Base-by-base conservation (phyloP, 1,284 basidiomycete species). In the Papiliotrema laurentii region DNA sequence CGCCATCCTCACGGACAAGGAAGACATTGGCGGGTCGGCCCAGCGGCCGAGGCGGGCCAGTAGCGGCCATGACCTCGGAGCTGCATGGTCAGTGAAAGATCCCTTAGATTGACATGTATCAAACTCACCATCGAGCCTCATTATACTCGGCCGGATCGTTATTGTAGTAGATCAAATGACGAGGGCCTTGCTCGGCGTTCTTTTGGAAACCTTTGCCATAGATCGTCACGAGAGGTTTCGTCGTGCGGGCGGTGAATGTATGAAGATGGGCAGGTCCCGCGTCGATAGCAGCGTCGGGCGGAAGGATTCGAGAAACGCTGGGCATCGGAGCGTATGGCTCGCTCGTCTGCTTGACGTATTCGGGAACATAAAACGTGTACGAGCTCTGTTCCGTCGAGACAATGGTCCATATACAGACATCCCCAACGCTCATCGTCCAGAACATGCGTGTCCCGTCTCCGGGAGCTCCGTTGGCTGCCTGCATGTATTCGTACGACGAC, bases 311-410 rank as follows among this genome's bases (percentile, higher is more conserved):
- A 63, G 87, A 83, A 49, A 88, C 83, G 43, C 77, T 80, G 7
- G 89, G 88, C 79, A 91, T 89, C 2, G 88, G 89, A 19, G 89
- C 89, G 50, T 91, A 81, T 13, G 88, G 86, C 69, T 87, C 87
- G 19, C 81, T 81, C 21, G 53, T 27, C 6, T 50, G 43, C 2
- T 31, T 42, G 4, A 64, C 54, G 21, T 60, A 80, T 1, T 87
- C 86, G n/a, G 89, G 89, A 5, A 91, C 84, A 68, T 89, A 92
- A 75, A 93, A 93, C 66, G 91, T 92, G 76, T 92, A 92, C 53
- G 63, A 55, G 21, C 60, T 56, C 52, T 69, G 66, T 45, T 74
- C 71, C 14, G 70, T 71, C 35, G 63, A 62, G 39, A 74, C 69
- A 42, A 74, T 73, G 45, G 63, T 72, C 72, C 69, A 71, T 41